phyloP scores from a whole-genome alignment of 73 alveolate species.

The Paramecium biaurelia region DNA sequence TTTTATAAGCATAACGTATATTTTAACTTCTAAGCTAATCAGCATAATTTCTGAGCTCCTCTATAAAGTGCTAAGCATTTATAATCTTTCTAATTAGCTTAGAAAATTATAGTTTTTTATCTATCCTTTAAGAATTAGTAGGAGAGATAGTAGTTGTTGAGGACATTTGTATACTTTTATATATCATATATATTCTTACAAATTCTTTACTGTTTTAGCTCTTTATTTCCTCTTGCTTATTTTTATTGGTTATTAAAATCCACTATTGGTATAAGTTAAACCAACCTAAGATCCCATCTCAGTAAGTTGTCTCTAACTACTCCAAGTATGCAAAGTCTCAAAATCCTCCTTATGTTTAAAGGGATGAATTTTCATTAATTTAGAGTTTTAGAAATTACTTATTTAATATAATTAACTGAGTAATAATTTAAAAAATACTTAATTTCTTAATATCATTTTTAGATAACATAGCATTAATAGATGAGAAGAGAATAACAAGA shows the following conservation, averaged over 20 bases:
- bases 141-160: not conserved
- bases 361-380: constrained; percentile 17
- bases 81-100: not conserved
- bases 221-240: not conserved
- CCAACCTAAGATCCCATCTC: constrained; percentile 20
- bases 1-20: not conserved
- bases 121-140: not conserved
- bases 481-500: not conserved
- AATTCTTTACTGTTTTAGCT: not conserved
- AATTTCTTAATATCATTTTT: not conserved
- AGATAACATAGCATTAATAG: not conserved
- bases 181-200: not conserved
- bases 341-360: not conserved
- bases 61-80: not conserved
- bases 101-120: not conserved
- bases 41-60: not conserved
- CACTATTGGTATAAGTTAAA: not conserved
- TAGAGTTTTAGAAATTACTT: not conserved
- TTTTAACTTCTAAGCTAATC: not conserved
- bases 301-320: not conserved
- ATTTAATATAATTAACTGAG: not conserved
- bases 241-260: not conserved
- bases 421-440: not conserved
- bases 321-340: not conserved
- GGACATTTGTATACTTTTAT: not conserved